A percentile compares a stretch with the other conserved stretches of the same genome.
Conservation (phyloP, 2,329 filamentous ascomycete species). For the Colletotrichum abscissum region DNA sequence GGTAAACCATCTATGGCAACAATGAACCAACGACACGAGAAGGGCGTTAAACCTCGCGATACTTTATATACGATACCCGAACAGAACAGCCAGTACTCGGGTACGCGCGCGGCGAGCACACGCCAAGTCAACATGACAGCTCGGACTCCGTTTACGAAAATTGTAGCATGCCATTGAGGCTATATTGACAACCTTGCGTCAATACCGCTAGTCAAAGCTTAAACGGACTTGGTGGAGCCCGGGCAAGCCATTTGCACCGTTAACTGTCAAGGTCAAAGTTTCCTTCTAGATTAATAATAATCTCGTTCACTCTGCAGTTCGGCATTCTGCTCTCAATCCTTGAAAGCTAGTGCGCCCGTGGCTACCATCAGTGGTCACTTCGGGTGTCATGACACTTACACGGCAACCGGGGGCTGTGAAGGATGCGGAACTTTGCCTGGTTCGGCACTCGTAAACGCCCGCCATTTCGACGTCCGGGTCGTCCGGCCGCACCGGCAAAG, state of each 20-base stretch:
- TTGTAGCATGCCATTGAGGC: neutral
- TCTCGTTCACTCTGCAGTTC: neutral
- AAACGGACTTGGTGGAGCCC: neutral
- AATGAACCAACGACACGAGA: too few relatives aligned
- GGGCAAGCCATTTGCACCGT: neutral
- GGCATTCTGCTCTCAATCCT: neutral
- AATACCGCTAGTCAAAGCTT: neutral
- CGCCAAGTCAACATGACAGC: neutral
- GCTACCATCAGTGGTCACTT: neutral
- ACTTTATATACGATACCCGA: neutral
- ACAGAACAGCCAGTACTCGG: neutral
- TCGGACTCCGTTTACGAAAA: neutral
- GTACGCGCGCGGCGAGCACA: too few relatives aligned
- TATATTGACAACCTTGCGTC: neutral
- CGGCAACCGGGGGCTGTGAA: neutral
- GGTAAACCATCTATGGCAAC: too few relatives aligned
- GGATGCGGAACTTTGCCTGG: neutral
- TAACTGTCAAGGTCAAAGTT: neutral
- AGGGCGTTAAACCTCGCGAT: too few relatives aligned
- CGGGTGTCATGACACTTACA: neutral
- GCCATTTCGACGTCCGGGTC: neutral
- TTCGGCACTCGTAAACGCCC: neutral
- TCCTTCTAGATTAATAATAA: neutral
- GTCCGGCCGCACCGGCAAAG: neutral
- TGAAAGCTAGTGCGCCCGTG: neutral